Base-by-base conservation (phyloP, 2,329 filamentous ascomycete genomes). In the Fusarium sp. region DNA sequence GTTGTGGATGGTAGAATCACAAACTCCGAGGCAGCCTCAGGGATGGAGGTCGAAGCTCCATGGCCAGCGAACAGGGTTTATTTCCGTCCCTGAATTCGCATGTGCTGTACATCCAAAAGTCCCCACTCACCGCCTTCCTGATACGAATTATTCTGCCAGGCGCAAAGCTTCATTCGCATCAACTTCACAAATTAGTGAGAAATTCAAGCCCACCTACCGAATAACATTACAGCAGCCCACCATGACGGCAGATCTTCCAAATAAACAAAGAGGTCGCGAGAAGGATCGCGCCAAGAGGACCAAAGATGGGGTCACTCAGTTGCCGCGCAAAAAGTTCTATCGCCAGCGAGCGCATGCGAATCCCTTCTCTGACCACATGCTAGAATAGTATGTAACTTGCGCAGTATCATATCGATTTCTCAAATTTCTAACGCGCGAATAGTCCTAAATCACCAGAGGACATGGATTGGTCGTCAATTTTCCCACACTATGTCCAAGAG, bases 271-370 rank as follows among this genome's bases (percentile, higher is more conserved):
- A 73, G 90, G 90, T 82, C 89, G 92, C 69, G 86, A 89, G 60
- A 86, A 87, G 62, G 92, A 92, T 76, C 89, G 87, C 72, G 84
- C 84, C 57, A 81, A 84, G 54, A 84, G 85, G 52, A 80, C 81
- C 38, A 82, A 87, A 66, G 84, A 87, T 76, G 84, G 80, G 22
- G 81, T 82, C 39, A 81, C 88, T 9, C 86, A 89, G 74, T 82
- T 98, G 74, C 96, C 96, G 11, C 91, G 93, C 81, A 99, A 99
- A 85, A 95, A 92, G 83, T 97, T 96, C 83, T 99, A 97, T 80
- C 89, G 96, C 57, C 96, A 99, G 81, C 89, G 96, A 79, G 96
- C 96, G 38, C 96, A 99, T 82, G 96, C 96, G 67, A 99, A 99
- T 83, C 94, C 95, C 8, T 99, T 99, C 82, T 98, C 95, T 4